phyloP scores from a whole-genome alignment of 169 alveolate species.

The Eimeria praecox region DNA sequence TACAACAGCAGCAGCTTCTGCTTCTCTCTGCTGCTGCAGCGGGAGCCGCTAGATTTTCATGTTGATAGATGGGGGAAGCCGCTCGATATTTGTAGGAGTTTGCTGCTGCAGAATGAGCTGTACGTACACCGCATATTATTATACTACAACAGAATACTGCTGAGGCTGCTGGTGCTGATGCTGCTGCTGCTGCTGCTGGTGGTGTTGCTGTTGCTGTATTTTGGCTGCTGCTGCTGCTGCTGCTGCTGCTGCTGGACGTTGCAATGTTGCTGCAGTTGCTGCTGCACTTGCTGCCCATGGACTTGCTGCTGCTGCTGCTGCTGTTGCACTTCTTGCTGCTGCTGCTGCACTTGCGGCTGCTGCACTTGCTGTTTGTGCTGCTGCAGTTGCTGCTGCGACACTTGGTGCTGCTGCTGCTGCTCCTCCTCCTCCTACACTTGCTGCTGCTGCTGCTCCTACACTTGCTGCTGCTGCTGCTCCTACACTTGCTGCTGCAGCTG shows the following conservation, averaged over 20 bases:
- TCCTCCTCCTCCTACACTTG: no score
- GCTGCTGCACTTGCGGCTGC: conserved; percentile 23
- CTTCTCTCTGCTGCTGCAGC: conserved; percentile 15
- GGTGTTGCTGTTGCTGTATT: conserved; percentile 6
- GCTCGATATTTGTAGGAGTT: not conserved
- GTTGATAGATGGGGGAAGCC: not conserved
- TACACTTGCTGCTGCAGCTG: conserved; percentile 2
- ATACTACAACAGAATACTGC: no score
- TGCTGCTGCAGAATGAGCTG: conserved; percentile 40
- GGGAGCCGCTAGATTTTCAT: not conserved
- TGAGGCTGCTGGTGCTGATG: not conserved
- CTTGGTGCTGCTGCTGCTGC: conserved; percentile 16
- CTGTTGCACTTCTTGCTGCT: not conserved
- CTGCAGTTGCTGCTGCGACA: conserved; percentile 11
- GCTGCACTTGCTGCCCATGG: no score
- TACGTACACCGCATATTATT: conserved; percentile 2
- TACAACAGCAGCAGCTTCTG: not conserved
- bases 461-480: conserved; percentile 1
- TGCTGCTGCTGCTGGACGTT: conserved; percentile 6
- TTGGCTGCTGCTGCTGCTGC: conserved; percentile 13
- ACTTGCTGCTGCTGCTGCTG: conserved; percentile 37
- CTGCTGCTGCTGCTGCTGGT: conserved; percentile 33
- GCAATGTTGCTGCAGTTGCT: not conserved
- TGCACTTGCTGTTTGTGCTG: not conserved
- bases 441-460: conserved; percentile 24